Percentiles rank a stretch among this genome's conserved stretches.
These are phyloP conservation scores for Pyrus hybrid DNA, from an alignment of 331 rosid genomes.

Conservation along the genomic window DNA sequence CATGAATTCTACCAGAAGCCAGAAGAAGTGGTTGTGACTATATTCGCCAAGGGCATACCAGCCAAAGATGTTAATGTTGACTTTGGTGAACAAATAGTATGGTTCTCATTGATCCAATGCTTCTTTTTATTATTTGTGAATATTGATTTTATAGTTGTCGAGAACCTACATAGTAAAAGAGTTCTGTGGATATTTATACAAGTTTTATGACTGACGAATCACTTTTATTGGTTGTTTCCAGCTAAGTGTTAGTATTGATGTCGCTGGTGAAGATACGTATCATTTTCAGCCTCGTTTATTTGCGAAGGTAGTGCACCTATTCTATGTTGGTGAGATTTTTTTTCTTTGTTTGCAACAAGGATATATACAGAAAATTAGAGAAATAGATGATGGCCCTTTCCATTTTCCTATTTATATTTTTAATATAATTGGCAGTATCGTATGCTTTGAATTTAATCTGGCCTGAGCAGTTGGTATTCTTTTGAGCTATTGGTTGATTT, in stretches of 20 bases:
- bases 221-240: conserved; percentile 21
- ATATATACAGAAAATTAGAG: neutral
- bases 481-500: neutral
- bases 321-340: neutral
- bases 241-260: conserved; percentile 59
- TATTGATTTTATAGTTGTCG: neutral
- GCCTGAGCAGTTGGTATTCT: neutral
- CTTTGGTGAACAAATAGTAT: conserved; percentile 92
- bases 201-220: neutral
- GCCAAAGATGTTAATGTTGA: conserved; percentile 45
- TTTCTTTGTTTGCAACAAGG: neutral
- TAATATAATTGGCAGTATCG: too few species aligned
- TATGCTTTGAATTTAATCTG: neutral
- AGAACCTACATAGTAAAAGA: neutral
- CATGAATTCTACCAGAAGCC: conserved; percentile 23
- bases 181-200: neutral
- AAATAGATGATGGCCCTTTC: neutral
- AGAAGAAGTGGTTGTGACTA: too few species aligned
- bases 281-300: conserved; percentile 67
- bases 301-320: conserved; percentile 55
- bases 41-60: conserved; percentile 24
- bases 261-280: conserved; percentile 57
- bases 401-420: neutral
- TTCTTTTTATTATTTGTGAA: neutral
- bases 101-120: conserved; percentile 19